Conservation (phyloP, 2,329 filamentous ascomycete genomes). For the Neoarthrinium moseri region DNA sequence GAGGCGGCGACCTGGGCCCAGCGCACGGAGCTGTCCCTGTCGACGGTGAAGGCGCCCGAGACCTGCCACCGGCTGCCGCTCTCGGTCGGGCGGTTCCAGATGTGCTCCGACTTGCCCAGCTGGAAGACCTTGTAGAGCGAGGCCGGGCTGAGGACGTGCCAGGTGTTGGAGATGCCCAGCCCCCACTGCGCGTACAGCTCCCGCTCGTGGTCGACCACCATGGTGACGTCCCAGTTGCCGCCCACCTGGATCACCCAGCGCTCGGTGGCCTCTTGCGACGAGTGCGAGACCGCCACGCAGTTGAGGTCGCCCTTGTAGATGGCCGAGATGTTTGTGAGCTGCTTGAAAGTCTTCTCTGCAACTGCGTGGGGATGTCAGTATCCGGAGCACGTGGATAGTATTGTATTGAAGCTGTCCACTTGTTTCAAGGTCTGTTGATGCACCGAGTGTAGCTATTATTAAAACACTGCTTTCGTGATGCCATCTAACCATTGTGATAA, state of each 20-base stretch:
- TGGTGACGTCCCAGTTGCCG: conserved; percentile 54
- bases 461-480: too few species aligned
- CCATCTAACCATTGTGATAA: too few species aligned
- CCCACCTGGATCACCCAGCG: conserved; percentile 56
- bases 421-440: too few species aligned
- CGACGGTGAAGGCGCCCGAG: conserved; percentile 62
- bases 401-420: too few species aligned
- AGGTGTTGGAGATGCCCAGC: conserved; percentile 57
- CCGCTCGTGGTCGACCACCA: conserved; percentile 61
- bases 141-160: conserved; percentile 61
- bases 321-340: conserved; percentile 50
- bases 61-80: conserved; percentile 70
- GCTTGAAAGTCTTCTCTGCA: conserved; percentile 64
- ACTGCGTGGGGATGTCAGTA: conserved; percentile 48
- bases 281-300: conserved; percentile 65
- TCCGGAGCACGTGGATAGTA: too few species aligned
- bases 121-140: conserved; percentile 57
- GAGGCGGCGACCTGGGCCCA: conserved; percentile 46
- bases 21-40: conserved; percentile 38
- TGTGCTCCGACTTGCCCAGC: conserved; percentile 60
- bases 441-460: too few species aligned
- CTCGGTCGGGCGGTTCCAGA: conserved; percentile 64
- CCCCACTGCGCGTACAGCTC: conserved; percentile 66
- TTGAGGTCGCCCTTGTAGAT: conserved; percentile 45
- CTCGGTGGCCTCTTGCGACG: conserved; percentile 49